Evolutionary conservation across 2,329 filamentous ascomycete genomes (phyloP).

Genomic region (Talaromyces sp.): DNA sequence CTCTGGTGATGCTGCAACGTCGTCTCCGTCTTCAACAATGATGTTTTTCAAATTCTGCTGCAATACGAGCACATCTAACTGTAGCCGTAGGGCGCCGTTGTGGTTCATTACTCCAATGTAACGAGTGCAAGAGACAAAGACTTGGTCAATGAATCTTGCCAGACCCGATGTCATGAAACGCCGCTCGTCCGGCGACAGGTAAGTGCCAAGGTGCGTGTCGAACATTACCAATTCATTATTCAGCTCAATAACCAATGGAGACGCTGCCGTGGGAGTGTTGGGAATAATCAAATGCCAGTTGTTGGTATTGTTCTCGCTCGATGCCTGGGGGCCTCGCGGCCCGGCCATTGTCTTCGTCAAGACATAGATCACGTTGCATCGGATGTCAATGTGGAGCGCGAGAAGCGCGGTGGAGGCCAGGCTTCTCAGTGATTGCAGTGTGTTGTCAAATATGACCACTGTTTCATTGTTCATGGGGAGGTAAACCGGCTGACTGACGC

Average conservation of each 20-base stretch:
- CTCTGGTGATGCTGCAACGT: conserved; percentile 21
- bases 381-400: conserved; percentile 82
- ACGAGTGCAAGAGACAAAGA: conserved; percentile 66
- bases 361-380: conserved; percentile 78
- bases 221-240: conserved; percentile 81
- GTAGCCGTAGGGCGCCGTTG: conserved; percentile 78
- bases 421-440: conserved; percentile 74
- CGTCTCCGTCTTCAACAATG: conserved; percentile 34
- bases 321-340: conserved; percentile 39
- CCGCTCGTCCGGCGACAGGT: conserved; percentile 65
- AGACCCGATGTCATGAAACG: conserved; percentile 72
- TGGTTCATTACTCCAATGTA: conserved; percentile 77
- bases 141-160: conserved; percentile 69
- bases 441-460: conserved; percentile 79
- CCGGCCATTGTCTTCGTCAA: conserved; percentile 59
- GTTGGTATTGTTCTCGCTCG: conserved; percentile 52
- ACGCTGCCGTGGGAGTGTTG: conserved; percentile 38
- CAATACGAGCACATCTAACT: conserved; percentile 87
- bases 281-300: conserved; percentile 49
- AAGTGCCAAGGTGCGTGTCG: conserved; percentile 71
- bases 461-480: conserved; percentile 84
- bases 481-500: conserved; percentile 59
- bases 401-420: conserved; percentile 73
- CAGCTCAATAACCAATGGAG: conserved; percentile 68
- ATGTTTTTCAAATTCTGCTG: conserved; percentile 97